phyloP scores from a whole-genome alignment of 352 stramenopile species.

The Globisporangium okanoganense region DNA sequence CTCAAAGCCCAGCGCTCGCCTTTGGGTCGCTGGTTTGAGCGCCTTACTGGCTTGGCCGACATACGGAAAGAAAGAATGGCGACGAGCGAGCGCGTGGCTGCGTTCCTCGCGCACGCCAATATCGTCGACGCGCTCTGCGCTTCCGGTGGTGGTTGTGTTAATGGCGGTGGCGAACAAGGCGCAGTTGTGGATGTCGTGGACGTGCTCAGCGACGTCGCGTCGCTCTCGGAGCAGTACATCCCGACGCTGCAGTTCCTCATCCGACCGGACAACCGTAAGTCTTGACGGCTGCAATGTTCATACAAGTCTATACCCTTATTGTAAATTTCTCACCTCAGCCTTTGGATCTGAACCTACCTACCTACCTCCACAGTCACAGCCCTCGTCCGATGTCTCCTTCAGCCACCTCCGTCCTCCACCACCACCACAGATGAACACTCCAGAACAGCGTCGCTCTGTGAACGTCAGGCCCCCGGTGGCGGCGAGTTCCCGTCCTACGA shows the following conservation, averaged over 20 bases:
- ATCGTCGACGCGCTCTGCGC: slow-evolving; percentile 37
- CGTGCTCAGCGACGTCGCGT: slow-evolving; percentile 41
- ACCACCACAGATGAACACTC: background rate
- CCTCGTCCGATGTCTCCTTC: slow-evolving; percentile 44
- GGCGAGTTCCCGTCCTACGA: slow-evolving; percentile 50
- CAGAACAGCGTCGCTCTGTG: slow-evolving; percentile 10
- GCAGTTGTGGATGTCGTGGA: slow-evolving; percentile 46
- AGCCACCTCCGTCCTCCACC: slow-evolving; percentile 20
- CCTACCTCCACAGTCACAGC: slow-evolving; percentile 24
- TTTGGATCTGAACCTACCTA: background rate
- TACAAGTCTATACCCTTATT: too few relatives aligned
- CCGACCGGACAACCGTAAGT: slow-evolving; percentile 52
- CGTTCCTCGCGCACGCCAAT: slow-evolving; percentile 39
- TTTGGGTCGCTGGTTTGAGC: too few relatives aligned
- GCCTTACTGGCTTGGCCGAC: background rate
- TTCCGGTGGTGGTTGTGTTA: too few relatives aligned
- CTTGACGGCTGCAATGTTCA: background rate
- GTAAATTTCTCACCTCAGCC: background rate
- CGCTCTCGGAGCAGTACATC: slow-evolving; percentile 55
- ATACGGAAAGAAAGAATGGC: background rate
- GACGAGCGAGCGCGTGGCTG: slow-evolving; percentile 48
- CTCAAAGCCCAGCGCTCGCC: too few relatives aligned
- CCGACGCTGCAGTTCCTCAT: slow-evolving; percentile 59
- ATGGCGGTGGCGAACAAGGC: background rate
- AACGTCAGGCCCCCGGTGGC: slow-evolving; percentile 5